Evolutionary conservation across 176 grass and related monocot species (phyloP).

Genomic region (Lolium perenne): DNA sequence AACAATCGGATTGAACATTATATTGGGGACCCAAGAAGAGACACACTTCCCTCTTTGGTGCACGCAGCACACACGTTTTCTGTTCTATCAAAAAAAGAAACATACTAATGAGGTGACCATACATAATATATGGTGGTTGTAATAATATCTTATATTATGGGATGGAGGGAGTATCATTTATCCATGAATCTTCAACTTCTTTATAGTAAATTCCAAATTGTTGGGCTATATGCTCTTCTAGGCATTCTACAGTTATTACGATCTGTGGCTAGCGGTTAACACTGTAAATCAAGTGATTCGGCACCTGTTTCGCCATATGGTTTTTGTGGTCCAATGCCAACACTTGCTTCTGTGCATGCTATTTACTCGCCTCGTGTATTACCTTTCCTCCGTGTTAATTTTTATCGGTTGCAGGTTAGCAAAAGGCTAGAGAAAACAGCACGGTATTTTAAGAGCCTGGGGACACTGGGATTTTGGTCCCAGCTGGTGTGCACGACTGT

Average conservation of each 20-base stretch:
- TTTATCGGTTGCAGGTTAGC: constrained; percentile 64
- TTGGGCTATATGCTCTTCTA: background rate
- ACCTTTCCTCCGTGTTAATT: background rate
- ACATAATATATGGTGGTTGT: no score
- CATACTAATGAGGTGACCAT: no score
- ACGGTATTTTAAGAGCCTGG: constrained; percentile 79
- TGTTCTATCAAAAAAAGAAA: no score
- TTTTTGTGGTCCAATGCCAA: background rate
- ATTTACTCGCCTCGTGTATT: background rate
- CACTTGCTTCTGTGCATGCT: background rate
- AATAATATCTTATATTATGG: no score
- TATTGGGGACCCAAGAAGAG: no score
- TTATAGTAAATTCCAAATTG: background rate
- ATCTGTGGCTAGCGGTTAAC: background rate
- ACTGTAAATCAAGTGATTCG: background rate
- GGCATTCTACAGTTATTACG: background rate
- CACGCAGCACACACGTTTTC: no score
- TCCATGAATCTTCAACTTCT: background rate
- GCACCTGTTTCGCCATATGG: background rate
- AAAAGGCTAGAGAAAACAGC: constrained; percentile 79
- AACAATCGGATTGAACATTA: background rate
- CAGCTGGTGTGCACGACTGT: constrained; percentile 82
- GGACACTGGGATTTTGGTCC: constrained; percentile 83
- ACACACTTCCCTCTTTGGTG: no score
- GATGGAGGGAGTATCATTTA: no score